Conservation (phyloP, 139 green algal species). For the Chlamydomonas sp. region DNA sequence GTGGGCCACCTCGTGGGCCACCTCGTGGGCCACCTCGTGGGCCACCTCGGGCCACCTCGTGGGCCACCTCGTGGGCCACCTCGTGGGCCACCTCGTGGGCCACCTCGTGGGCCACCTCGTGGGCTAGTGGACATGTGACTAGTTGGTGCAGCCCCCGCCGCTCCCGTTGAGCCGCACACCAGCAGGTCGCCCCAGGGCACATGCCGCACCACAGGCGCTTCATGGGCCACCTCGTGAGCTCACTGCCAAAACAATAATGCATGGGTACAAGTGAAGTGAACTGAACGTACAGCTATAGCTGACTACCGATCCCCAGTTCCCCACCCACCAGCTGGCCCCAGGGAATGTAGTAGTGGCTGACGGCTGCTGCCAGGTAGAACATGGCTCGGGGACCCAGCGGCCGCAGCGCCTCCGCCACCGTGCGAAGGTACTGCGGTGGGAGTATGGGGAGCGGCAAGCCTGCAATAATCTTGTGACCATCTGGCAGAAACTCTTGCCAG, state of each 20-base stretch:
- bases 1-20: background rate
- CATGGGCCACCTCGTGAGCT: too few relatives aligned
- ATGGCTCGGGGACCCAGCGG: conserved; percentile 65
- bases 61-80: background rate
- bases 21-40: background rate
- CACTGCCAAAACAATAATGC: too few relatives aligned
- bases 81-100: background rate
- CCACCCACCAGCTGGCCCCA: conserved; percentile 82
- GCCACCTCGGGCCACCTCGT: background rate
- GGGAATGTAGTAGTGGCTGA: conserved; percentile 98
- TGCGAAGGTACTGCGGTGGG: conserved; percentile 65
- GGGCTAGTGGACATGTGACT: too few relatives aligned
- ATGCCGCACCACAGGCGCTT: too few relatives aligned
- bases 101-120: background rate
- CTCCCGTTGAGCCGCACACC: too few relatives aligned
- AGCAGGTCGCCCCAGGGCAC: too few relatives aligned
- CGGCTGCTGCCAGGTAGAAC: conserved; percentile 97
- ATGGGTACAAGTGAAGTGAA: too few relatives aligned
- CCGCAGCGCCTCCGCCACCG: conserved; percentile 60
- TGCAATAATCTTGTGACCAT: background rate
- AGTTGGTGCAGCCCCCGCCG: too few relatives aligned
- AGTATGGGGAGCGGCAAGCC: background rate
- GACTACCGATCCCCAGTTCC: too few relatives aligned
- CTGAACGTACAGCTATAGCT: too few relatives aligned
- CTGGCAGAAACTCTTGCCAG: too few relatives aligned